Base-by-base conservation (phyloP, 441 rosid species). In the Euphorbia schlechtendalii region DNA sequence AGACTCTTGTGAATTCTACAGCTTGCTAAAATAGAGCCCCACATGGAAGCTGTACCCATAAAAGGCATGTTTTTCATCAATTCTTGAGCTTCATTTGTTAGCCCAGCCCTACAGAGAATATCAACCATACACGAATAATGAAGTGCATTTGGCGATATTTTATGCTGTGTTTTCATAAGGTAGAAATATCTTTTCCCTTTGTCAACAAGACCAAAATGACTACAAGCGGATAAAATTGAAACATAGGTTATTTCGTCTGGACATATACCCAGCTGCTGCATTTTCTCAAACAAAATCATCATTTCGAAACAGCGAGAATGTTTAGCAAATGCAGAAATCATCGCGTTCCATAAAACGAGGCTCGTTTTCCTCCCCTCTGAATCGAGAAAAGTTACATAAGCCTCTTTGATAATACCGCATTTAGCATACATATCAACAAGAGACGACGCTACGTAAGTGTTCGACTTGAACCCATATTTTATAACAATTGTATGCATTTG, bases 51-150 rank as follows among this genome's bases (percentile, higher is more conserved):
- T 36, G 87, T 87, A 10, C 87, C 82, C 53, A 65, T 82, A 43
- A 87, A 82, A 41, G 96, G 93, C 81, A 87, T 81, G 62, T 58
- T 74, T 63, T 58, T 72, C 36, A 87, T 80, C 64, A 90, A 51
- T 66, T 84, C 80, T 71, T 64, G 71, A 21, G 97, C 96, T 74
- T 93, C 93, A 34, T 36, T 68, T 40, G 82, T 55, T 52, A 65
- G 66, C 40, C 96, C 96, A 56, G 86, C 87, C 9, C 92, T 77
- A 46, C 89, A 83, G 59, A 90, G 84, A 70, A 87, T 74, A 77
- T 93, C 99, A 70, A 87, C 86, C 95, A 88, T 84, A 74, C 99
- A 93, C 0, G 95, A 84, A 72, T 83, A 86, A 67, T 90, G 96
- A 74, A 84, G 68, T 64, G 73, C 85, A 59, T 77, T 84, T 15